These are phyloP conservation scores for Kodamaea hsintzibuensis DNA, from an alignment of 805 yeast species.

Conservation along the genomic window DNA sequence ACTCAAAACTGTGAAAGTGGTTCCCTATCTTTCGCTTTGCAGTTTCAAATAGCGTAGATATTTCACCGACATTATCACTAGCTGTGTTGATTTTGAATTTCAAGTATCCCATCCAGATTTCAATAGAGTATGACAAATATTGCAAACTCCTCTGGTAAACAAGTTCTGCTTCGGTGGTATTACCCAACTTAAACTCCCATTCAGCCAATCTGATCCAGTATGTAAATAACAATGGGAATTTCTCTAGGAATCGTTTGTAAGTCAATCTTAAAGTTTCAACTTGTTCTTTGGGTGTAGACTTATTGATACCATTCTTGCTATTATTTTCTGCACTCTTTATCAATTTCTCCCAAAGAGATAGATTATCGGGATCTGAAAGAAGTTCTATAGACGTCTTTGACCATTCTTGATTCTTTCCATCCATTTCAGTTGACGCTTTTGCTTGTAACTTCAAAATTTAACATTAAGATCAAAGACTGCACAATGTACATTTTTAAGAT, in stretches of 20 bases:
- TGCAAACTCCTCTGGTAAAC: slow-evolving; percentile 23
- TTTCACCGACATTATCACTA: slow-evolving; percentile 25
- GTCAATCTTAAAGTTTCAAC: slow-evolving; percentile 37
- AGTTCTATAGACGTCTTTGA: slow-evolving; percentile 30
- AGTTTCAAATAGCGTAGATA: slow-evolving; percentile 42
- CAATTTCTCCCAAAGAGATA: slow-evolving; percentile 39
- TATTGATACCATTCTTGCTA: slow-evolving; percentile 30
- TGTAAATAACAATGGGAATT: slow-evolving; percentile 51
- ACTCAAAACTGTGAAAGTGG: slow-evolving; percentile 51
- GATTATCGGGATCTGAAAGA: slow-evolving; percentile 34
- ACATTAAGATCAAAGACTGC: neutral
- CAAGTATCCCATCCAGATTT: slow-evolving; percentile 53
- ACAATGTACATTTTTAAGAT: neutral
- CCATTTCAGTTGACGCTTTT: neutral
- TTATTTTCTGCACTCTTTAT: slow-evolving; percentile 31
- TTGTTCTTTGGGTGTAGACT: slow-evolving; percentile 30
- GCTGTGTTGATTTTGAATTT: slow-evolving; percentile 38
- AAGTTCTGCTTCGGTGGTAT: slow-evolving; percentile 33
- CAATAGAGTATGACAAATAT: slow-evolving; percentile 43
- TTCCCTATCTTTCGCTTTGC: slow-evolving; percentile 52
- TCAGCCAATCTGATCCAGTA: slow-evolving; percentile 61
- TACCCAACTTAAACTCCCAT: slow-evolving; percentile 47
- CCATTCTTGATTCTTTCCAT: slow-evolving; percentile 24
- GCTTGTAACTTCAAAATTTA: neutral
- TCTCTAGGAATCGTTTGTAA: slow-evolving; percentile 44